Conservation (phyloP, 2,329 filamentous ascomycete species). For the Corniculantispora saksenae region DNA sequence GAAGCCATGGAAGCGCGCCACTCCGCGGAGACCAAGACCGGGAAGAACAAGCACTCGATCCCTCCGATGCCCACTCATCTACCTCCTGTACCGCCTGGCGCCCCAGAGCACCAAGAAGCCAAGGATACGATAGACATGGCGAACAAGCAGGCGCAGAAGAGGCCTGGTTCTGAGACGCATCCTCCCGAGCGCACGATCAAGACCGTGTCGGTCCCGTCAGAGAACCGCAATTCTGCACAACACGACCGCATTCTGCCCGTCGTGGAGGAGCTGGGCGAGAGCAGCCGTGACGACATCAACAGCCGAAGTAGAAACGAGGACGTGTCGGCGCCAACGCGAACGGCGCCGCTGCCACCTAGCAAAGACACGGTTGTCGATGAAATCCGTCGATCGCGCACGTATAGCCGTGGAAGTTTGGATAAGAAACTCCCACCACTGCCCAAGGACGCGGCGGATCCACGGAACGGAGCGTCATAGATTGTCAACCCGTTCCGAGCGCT, state of each 20-base stretch:
- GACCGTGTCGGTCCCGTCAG: slow-evolving; percentile 29
- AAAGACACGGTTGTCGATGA: slow-evolving; percentile 19
- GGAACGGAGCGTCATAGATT: slow-evolving; percentile 13
- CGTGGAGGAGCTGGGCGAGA: slow-evolving; percentile 87
- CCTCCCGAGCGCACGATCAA: slow-evolving; percentile 63
- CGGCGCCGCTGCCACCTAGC: slow-evolving; percentile 39
- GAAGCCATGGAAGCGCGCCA: slow-evolving; percentile 50
- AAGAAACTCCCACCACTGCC: slow-evolving; percentile 39
- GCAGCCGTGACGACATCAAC: slow-evolving; percentile 51
- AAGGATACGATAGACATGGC: slow-evolving; percentile 44
- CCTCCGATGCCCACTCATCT: slow-evolving; percentile 50
- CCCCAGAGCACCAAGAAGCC: slow-evolving; percentile 36
- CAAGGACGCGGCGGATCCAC: slow-evolving; percentile 1
- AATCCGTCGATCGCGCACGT: not conserved
- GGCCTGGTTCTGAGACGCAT: slow-evolving; percentile 43
- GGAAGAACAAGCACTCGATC: slow-evolving; percentile 34
- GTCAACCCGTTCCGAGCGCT: slow-evolving; percentile 9
- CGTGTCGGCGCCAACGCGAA: slow-evolving; percentile 45
- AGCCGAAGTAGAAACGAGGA: slow-evolving; percentile 37
- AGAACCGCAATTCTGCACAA: slow-evolving; percentile 56
- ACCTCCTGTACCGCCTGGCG: slow-evolving; percentile 44
- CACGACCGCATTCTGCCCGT: slow-evolving; percentile 69
- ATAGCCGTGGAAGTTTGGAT: slow-evolving; percentile 31
- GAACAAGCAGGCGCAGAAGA: slow-evolving; percentile 38
- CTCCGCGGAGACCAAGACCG: slow-evolving; percentile 40